phyloP scores from a whole-genome alignment of 306 rosid genomes.

The Glycyrrhiza uralensis region DNA sequence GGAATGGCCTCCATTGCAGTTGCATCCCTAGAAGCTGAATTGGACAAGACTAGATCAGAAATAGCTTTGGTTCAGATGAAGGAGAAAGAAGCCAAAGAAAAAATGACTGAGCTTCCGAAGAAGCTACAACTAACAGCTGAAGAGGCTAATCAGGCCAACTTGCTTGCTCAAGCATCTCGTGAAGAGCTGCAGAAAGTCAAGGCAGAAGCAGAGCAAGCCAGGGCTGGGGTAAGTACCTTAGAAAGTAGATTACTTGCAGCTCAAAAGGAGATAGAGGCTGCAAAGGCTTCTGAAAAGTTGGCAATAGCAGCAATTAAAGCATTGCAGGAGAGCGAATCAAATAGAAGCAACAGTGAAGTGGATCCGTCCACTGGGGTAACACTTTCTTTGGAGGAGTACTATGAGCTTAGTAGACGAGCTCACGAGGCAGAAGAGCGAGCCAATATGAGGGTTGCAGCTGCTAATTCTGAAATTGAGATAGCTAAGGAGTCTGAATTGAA shows the following conservation, averaged over 20 bases:
- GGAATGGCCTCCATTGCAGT: conserved; percentile 96
- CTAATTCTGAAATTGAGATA: conserved; percentile 65
- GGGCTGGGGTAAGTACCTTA: conserved; percentile 88
- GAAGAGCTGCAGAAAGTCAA: conserved; percentile 71
- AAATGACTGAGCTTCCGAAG: conserved; percentile 73
- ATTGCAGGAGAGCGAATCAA: conserved; percentile 79
- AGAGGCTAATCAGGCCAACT: conserved; percentile 83
- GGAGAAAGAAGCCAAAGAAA: conserved; percentile 88
- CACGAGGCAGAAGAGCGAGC: conserved; percentile 96
- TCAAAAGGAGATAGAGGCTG: conserved; percentile 93
- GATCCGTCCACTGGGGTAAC: conserved; percentile 70
- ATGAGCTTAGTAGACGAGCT: conserved; percentile 88
- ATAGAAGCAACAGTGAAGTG: conserved; percentile 43
- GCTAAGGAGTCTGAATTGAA: conserved; percentile 80
- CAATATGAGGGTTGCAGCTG: conserved; percentile 67
- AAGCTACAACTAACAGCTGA: conserved; percentile 73
- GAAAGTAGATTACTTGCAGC: conserved; percentile 88
- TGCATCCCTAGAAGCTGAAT: conserved; percentile 84
- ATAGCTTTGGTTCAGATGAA: conserved; percentile 86
- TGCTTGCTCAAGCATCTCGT: conserved; percentile 58
- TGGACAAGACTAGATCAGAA: conserved; percentile 79
- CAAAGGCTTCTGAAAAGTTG: conserved; percentile 84
- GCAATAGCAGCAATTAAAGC: conserved; percentile 96
- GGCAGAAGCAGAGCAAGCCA: conserved; percentile 91
- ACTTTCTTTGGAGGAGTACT: conserved; percentile 85